phyloP scores from a whole-genome alignment of 495 filamentous ascomycete genomes.

The Cercophora sp. region DNA sequence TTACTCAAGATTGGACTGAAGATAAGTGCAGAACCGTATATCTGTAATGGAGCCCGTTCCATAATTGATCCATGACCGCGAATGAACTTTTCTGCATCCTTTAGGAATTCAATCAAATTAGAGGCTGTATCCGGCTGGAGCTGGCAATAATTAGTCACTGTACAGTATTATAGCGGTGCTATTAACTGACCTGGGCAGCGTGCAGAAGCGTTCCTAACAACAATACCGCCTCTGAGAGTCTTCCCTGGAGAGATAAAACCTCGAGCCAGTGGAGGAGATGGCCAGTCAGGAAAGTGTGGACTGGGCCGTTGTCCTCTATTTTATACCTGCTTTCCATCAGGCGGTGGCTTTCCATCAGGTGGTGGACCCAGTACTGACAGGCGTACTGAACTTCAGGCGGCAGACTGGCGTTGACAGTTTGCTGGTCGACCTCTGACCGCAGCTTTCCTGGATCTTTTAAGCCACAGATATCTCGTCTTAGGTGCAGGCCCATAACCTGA shows the following conservation, averaged over 20 bases:
- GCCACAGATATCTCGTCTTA: conserved; percentile 39
- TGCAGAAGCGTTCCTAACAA: conserved; percentile 10
- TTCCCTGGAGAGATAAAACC: conserved; percentile 29
- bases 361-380: conserved; percentile 46
- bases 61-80: conserved; percentile 4
- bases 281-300: conserved; percentile 34
- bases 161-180: not conserved
- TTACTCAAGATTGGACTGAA: conserved; percentile 12
- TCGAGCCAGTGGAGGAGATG: conserved; percentile 40
- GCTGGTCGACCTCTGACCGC: conserved; percentile 15
- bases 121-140: not conserved
- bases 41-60: conserved; percentile 1
- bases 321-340: no score
- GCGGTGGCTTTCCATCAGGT: conserved; percentile 39
- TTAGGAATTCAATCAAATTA: not conserved
- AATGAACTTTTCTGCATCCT: conserved; percentile 8
- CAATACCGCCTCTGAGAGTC: conserved; percentile 26
- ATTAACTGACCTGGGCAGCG: conserved; percentile 11
- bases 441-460: conserved; percentile 28
- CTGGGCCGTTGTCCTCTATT: conserved; percentile 21
- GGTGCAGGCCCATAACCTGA: conserved; percentile 25
- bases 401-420: conserved; percentile 21
- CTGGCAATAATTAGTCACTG: not conserved
- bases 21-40: conserved; percentile 5
- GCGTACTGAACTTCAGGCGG: conserved; percentile 26